Evolutionary conservation across 2,329 filamentous ascomycete species (phyloP), one percentile per base, ranked within the genome.

Genomic region (Biscogniauxia sp.): DNA sequence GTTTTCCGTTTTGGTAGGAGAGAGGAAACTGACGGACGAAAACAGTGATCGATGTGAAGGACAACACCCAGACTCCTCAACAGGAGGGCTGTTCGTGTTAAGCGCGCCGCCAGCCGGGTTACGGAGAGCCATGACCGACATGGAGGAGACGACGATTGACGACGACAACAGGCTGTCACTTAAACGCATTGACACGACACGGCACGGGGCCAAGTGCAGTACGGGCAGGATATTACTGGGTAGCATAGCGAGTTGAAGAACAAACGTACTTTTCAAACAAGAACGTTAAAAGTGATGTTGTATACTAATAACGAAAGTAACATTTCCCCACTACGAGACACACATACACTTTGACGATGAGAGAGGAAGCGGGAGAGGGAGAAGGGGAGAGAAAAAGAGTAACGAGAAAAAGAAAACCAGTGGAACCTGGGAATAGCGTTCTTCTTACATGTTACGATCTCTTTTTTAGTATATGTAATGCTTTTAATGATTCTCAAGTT

Each of bases 1-100:
- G 89, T 85, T 20, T 41, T n/a, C 17, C 54, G 19, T 25, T 56
- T 20, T 19, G 13, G 37, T 45, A 17, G 37, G 13, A 55, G 25
- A 37, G 26, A 58, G 45, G 8, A 51, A 45, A 59, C 73, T 76
- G 67, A 77, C 61, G 15, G 15, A 13, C 15, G 37, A 49, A 59
- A 60, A 20, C 70, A 95, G 92, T 95, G 91, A 96, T 96, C 73
- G 92, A 96, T 78, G 92, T 96, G 69, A 95, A 94, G 78, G 93
- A 93, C 73, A 92, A 87, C 77, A 85, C 85, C 58, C 83, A 85
- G 68, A 85, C 87, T 61, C 79, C 86, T 65, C 84, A 82, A 72
- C 91, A 93, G 76, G 89, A 93, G 63, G 87, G 88, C 60, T 93
- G 90, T 75, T 80, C 86, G 54, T 91, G 88, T 78, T 91, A 67